phyloP scores from a whole-genome alignment of 495 filamentous ascomycete species.

The Aspergillus nidulans region DNA sequence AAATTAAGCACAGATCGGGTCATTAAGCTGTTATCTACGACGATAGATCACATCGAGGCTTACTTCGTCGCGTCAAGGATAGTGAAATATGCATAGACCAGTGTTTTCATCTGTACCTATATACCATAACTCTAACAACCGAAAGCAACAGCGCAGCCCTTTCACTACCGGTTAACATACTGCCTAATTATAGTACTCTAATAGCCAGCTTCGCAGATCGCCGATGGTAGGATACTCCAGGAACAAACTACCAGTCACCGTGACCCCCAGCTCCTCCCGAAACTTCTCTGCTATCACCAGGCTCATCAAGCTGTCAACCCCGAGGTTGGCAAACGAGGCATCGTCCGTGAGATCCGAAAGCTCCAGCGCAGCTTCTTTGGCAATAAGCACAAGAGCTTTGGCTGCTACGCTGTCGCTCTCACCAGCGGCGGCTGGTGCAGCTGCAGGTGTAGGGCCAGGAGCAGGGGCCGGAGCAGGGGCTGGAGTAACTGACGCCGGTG shows the following conservation, averaged over 20 bases:
- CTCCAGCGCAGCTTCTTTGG: constrained; percentile 23
- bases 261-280: constrained; percentile 25
- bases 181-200: constrained; percentile 16
- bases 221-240: constrained; percentile 35
- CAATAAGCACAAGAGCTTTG: constrained; percentile 13
- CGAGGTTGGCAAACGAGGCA: constrained; percentile 38
- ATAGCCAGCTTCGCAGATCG: constrained; percentile 25
- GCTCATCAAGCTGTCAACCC: constrained; percentile 49
- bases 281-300: constrained; percentile 41
- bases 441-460: too few species aligned
- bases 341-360: constrained; percentile 28
- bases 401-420: neutral
- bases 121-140: neutral
- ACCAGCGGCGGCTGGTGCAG: neutral
- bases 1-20: neutral
- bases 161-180: neutral
- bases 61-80: too few species aligned
- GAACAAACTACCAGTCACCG: constrained; percentile 31
- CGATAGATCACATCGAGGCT: too few species aligned
- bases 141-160: neutral
- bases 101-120: neutral
- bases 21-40: neutral
- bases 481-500: too few species aligned
- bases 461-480: too few species aligned
- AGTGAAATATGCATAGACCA: neutral